Conservation (phyloP, 345 rosid genomes). For the Salix arbutifolia region DNA sequence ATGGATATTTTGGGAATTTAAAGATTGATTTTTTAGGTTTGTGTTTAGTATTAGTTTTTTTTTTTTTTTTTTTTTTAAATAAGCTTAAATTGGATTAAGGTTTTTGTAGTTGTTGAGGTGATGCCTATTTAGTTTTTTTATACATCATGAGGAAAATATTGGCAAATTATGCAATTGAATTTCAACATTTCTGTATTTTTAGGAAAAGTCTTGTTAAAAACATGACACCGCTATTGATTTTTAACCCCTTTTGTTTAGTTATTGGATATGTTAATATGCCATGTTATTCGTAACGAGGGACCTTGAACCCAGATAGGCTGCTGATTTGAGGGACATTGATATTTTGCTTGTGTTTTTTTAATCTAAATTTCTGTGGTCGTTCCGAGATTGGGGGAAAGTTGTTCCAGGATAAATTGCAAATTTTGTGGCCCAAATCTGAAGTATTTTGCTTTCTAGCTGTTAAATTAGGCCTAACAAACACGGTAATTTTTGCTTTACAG, state of each 20-base stretch:
- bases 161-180: neutral
- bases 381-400: neutral
- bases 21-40: neutral
- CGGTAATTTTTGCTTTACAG: conserved; percentile 39
- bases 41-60: neutral
- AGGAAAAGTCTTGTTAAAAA: neutral
- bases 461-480: neutral
- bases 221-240: neutral
- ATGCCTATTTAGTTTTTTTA: neutral
- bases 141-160: neutral
- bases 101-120: neutral
- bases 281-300: too few relatives aligned
- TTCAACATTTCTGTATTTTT: neutral
- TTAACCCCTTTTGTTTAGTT: neutral
- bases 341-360: neutral
- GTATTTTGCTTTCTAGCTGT: neutral
- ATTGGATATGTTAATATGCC: neutral
- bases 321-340: neutral
- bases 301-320: neutral
- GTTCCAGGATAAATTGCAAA: neutral
- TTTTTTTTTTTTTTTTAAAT: neutral
- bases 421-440: neutral
- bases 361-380: neutral
- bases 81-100: neutral
- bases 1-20: neutral